Evolutionary conservation across 192 early-diverging fungal species (phyloP), one percentile per base, ranked within the genome.

Genomic region (Coemansia furcata): DNA sequence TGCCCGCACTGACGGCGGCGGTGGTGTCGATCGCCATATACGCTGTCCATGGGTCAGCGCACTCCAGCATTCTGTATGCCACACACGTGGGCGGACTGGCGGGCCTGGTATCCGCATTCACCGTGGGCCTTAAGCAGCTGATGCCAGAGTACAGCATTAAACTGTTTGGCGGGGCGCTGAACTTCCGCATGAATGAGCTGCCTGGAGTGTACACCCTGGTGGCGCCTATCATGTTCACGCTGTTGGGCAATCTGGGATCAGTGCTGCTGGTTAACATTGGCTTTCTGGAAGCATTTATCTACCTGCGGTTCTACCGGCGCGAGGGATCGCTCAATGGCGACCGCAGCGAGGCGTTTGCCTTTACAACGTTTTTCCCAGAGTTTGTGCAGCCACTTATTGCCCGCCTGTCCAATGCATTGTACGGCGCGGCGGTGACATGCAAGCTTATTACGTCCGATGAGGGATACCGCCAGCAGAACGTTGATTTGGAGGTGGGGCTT

Each of bases 291-390:
- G 77, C 90, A 1, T 98, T 95, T 90, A 65, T 92, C 0, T 96
- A 95, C 69, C 85, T 91, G 49, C 86, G 95, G 17, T 96, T 95
- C 84, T 95, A 89, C 80, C 92, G 90, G 61, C 65, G 82, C 30
- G 86, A 94, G 55, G 92, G 93, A 66, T 87, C 90, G 14, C 84
- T 93, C 17, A 78, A 78, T 40, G 96, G 96, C 49, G 96, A 97
- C 68, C 87, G 92, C 26, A 92, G 91, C 72, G 95, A 96, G 44
- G 89, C 93, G 1, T 98, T 98, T 87, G 89, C 90, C 0, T 91
- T 98, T 63, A 86, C 83, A 1, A 93, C 92, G 19, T 96, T 98
- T 65, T 98, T 94, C 75, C 96, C 96, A 3, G 93, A 94, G 58
- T 42, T 82, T 62, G 67, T 63, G 4, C 74, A 73, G 57, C 79